These are phyloP conservation scores for Penicillium bialowiezense DNA, from an alignment of 495 filamentous ascomycete genomes.

Conservation along the genomic window DNA sequence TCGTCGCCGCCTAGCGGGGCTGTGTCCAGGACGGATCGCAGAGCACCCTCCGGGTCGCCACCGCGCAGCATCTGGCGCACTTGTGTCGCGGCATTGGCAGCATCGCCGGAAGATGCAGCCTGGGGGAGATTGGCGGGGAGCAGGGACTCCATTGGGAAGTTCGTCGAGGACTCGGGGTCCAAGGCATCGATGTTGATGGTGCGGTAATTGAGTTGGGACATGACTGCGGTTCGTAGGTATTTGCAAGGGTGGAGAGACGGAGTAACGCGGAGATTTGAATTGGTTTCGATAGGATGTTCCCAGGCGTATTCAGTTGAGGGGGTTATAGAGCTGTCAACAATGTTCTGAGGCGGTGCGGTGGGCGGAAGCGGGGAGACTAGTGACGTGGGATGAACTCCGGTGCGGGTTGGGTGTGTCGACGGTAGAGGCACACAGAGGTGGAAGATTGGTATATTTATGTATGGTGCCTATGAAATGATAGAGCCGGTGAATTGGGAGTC, in stretches of 20 bases:
- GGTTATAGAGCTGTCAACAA: constrained; percentile 1
- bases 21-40: constrained; percentile 75
- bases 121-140: constrained; percentile 61
- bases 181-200: constrained; percentile 92
- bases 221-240: constrained; percentile 26
- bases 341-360: constrained; percentile 16
- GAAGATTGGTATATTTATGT: too few relatives aligned
- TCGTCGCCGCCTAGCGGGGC: constrained; percentile 70
- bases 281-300: not conserved
- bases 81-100: constrained; percentile 69
- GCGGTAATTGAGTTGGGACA: constrained; percentile 72
- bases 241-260: not conserved
- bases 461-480: too few relatives aligned
- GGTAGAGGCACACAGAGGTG: not conserved
- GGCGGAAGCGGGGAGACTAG: constrained; percentile 23
- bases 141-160: constrained; percentile 81
- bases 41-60: constrained; percentile 80
- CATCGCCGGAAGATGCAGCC: constrained; percentile 65
- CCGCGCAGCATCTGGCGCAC: constrained; percentile 81
- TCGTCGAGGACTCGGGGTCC: constrained; percentile 79
- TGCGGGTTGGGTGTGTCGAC: too few relatives aligned
- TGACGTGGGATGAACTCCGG: constrained; percentile 3
- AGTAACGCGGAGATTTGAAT: not conserved
- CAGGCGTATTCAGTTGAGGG: not conserved
- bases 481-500: too few relatives aligned